phyloP scores from a whole-genome alignment of 805 yeast species.

The Candida andamanensis region DNA sequence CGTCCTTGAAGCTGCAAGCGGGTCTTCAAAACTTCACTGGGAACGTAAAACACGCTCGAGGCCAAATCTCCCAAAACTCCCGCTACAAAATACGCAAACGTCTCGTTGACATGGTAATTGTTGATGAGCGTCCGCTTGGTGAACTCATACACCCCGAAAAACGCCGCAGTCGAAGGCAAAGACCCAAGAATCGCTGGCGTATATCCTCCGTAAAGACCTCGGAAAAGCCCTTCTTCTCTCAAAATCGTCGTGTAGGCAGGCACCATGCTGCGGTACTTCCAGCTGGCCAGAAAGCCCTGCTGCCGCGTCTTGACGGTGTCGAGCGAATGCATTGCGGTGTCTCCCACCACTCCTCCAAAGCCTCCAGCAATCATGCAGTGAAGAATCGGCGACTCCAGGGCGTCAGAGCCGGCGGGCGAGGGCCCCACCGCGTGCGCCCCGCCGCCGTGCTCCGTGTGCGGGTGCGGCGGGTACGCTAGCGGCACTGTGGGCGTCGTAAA shows the following conservation, averaged over 20 bases:
- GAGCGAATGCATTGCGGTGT: conserved; percentile 86
- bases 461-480: conserved; percentile 25
- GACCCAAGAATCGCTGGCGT: conserved; percentile 89
- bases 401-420: neutral
- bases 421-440: neutral
- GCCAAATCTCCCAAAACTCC: conserved; percentile 94
- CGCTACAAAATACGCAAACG: conserved; percentile 71
- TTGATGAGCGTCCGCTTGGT: conserved; percentile 67
- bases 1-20: conserved; percentile 90
- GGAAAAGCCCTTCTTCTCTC: conserved; percentile 74
- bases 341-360: conserved; percentile 91
- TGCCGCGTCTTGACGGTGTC: conserved; percentile 97
- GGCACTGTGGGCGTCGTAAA: conserved; percentile 33
- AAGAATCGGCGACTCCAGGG: conserved; percentile 38
- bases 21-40: conserved; percentile 91
- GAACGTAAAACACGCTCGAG: conserved; percentile 85
- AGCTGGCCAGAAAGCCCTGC: conserved; percentile 77
- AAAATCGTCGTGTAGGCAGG: conserved; percentile 74
- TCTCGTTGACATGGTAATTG: conserved; percentile 65
- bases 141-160: conserved; percentile 85
- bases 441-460: conserved; percentile 8
- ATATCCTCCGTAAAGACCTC: conserved; percentile 91
- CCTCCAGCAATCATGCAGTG: conserved; percentile 86
- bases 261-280: conserved; percentile 68
- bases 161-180: conserved; percentile 90